These are phyloP conservation scores for Haplosporangium sp. DNA, from an alignment of 371 early-diverging fungal genomes.

Conservation along the genomic window DNA sequence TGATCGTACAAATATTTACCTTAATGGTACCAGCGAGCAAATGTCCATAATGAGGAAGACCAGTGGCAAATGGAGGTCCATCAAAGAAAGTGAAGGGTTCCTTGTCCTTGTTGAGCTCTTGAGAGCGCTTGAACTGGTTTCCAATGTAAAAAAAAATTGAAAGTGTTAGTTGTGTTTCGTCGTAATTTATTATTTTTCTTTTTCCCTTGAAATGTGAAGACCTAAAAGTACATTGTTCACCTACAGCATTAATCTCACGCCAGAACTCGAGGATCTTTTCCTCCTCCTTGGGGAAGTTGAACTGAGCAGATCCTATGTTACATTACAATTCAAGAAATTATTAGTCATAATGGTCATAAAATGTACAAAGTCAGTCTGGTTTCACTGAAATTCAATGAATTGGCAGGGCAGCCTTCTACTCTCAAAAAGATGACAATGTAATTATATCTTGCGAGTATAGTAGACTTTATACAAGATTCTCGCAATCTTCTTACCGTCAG, in stretches of 20 bases:
- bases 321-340: neutral
- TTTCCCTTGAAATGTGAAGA: neutral
- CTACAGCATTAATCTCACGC: constrained; percentile 95
- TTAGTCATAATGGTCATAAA: constrained; percentile 1
- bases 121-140: constrained; percentile 85
- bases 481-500: constrained; percentile 46
- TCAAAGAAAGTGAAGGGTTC: constrained; percentile 96
- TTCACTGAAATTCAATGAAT: no score
- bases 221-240: constrained; percentile 10
- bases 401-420: neutral
- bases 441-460: neutral
- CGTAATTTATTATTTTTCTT: no score
- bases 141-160: neutral
- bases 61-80: constrained; percentile 99
- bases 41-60: constrained; percentile 99
- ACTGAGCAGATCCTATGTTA: constrained; percentile 55
- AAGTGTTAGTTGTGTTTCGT: no score
- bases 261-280: constrained; percentile 96
- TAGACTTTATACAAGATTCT: neutral
- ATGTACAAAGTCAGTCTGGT: neutral
- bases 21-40: constrained; percentile 99
- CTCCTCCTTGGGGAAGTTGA: constrained; percentile 96
- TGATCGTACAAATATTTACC: constrained; percentile 55
- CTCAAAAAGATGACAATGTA: neutral
- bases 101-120: constrained; percentile 93